A percentile compares a stretch with the other conserved stretches of the same genome.
These are phyloP conservation scores for Hanseniaspora pseudoguilliermondii DNA, from an alignment of 805 yeast species.

Conservation along the genomic window DNA sequence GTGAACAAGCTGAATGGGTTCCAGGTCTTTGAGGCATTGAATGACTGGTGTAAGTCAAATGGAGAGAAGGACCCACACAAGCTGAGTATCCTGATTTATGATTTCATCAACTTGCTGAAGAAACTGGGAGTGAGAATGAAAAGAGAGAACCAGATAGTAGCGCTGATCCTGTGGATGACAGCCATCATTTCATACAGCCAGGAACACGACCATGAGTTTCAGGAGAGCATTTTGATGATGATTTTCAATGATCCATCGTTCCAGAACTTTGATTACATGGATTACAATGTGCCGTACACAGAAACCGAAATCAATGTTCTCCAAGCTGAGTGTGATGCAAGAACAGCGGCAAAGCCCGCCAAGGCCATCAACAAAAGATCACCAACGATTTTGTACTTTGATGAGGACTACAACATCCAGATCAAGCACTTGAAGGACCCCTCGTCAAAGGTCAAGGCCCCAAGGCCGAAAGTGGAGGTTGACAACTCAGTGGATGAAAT, in stretches of 20 bases:
- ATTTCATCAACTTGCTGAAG: not conserved
- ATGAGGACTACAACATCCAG: not conserved
- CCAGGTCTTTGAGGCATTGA: not conserved
- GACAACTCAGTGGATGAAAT: not conserved
- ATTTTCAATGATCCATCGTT: conserved; percentile 1
- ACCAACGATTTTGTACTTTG: not conserved
- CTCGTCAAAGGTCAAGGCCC: not conserved
- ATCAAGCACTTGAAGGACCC: not conserved
- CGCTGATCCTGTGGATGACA: conserved; percentile 3
- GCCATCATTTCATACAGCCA: conserved; percentile 5
- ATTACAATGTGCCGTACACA: not conserved
- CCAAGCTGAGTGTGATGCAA: not conserved
- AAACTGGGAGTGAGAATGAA: not conserved
- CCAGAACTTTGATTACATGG: conserved; percentile 1
- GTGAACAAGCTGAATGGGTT: conserved; percentile 9
- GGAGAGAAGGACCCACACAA: not conserved
- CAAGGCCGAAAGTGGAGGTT: not conserved
- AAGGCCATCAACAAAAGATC: not conserved
- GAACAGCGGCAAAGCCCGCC: not conserved
- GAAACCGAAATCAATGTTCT: not conserved
- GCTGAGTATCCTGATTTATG: not conserved
- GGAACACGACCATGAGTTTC: conserved; percentile 4
- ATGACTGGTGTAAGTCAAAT: conserved; percentile 5
- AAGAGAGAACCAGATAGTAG: not conserved
- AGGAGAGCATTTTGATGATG: conserved; percentile 3